Evolutionary conservation across 257 asterid genomes (phyloP), one percentile per base, ranked within the genome.

Genomic region (Paulownia fortunei): DNA sequence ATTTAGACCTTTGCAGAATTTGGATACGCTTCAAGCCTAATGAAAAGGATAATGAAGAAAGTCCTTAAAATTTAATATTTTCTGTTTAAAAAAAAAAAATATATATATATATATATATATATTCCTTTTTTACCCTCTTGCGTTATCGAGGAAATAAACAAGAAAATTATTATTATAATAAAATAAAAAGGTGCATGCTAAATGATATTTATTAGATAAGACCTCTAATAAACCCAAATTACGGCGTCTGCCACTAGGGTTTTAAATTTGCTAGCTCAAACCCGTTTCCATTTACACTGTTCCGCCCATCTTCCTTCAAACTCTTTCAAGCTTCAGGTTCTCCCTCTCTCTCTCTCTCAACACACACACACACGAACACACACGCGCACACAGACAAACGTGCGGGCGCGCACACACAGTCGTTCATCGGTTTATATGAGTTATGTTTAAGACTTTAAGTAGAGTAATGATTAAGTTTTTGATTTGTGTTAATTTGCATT

Each of bases 191-290:
- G 46, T 41, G 2, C 8, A 41, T 1, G 46, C 1, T n/a, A 41
- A 41, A 5, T 39, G 36, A 30, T 30, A 30, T 30, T 30, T 44
- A 10, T 1, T 11, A 0, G 3, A 11, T 44, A 44, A 44, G 51
- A 11, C 58, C 58, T 51, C 9, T 51, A 16, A 51, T 3, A 47
- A 2, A n/a, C 5, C 7, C 37, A 3, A 64, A 37, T 19, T 19
- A 37, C 71, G 0, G 37, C 21, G 1, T 19, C 30, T 19, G 23
- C 71, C 63, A 77, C 77, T 77, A 69, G 81, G 81, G 81, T 18
- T 77, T 77, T 58, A 58, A 69, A 15, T 46, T 1, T 51, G 62
- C 18, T n/a, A 7, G 23, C 58, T 51, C 24, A n/a, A 47, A 51
- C 3, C 19, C 42, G 15, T 15, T 61, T 13, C 24, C 19, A 34